A percentile compares a stretch with the other conserved stretches of the same genome.
Evolutionary conservation across 1,284 basidiomycete species (phyloP).

Genomic region (Malassezia psittaci): DNA sequence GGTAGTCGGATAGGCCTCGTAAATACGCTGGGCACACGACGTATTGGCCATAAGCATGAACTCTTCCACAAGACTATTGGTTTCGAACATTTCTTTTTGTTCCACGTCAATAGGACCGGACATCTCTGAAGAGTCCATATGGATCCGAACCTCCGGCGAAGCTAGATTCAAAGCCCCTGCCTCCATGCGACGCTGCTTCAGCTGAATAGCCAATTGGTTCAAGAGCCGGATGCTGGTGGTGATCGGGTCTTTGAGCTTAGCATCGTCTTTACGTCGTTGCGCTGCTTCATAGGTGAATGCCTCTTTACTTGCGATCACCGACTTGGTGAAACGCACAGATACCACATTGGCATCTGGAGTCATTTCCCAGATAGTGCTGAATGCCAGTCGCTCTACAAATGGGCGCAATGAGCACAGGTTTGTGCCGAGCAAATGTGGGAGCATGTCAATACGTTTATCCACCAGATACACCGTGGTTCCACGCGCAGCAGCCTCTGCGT

Average conservation of each 20-base stretch:
- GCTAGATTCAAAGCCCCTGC: constrained; percentile 93
- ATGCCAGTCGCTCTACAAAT: constrained; percentile 85
- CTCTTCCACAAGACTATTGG: constrained; percentile 94
- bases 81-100: constrained; percentile 84
- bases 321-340: constrained; percentile 83
- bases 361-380: constrained; percentile 88
- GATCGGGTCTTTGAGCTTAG: constrained; percentile 66
- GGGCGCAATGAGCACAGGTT: constrained; percentile 91
- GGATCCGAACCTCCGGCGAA: constrained; percentile 90
- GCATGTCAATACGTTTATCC: constrained; percentile 98
- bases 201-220: constrained; percentile 73
- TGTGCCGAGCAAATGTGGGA: constrained; percentile 84
- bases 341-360: constrained; percentile 63
- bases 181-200: constrained; percentile 76
- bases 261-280: constrained; percentile 83
- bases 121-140: constrained; percentile 81
- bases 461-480: constrained; percentile 98
- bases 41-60: constrained; percentile 98
- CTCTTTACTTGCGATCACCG: constrained; percentile 88
- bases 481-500: constrained; percentile 82
- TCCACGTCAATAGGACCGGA: constrained; percentile 95
- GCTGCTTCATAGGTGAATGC: constrained; percentile 98
- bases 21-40: constrained; percentile 80
- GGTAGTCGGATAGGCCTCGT: constrained; percentile 89
- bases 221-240: constrained; percentile 80